A percentile compares a stretch with the other conserved stretches of the same genome.
phyloP scores from a whole-genome alignment of 1,139 yeast genomes.

The Protomyces inouyei region DNA sequence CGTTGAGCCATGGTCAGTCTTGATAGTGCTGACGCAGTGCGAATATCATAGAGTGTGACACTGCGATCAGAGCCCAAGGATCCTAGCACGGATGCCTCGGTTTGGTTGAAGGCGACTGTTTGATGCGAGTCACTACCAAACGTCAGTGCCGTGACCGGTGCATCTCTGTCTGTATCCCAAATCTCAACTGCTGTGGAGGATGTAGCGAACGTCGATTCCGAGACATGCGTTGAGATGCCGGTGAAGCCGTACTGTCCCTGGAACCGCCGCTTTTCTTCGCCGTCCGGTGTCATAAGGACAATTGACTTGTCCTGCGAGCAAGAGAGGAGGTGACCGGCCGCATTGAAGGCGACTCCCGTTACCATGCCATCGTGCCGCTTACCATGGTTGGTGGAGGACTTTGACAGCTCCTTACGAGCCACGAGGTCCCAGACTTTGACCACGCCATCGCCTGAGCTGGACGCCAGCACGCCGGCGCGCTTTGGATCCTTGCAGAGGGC shows the following conservation, averaged over 20 bases:
- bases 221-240: conserved; percentile 79
- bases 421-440: conserved; percentile 88
- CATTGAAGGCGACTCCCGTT: conserved; percentile 78
- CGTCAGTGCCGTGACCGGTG: conserved; percentile 68
- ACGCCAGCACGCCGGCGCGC: conserved; percentile 68
- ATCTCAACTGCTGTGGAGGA: conserved; percentile 85
- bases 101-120: conserved; percentile 78
- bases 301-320: conserved; percentile 90
- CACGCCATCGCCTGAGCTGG: conserved; percentile 93
- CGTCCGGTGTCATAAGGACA: conserved; percentile 62
- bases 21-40: conserved; percentile 91
- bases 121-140: conserved; percentile 96
- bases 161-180: conserved; percentile 81
- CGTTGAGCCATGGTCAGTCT: conserved; percentile 73
- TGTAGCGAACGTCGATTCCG: conserved; percentile 72
- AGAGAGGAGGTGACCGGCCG: conserved; percentile 61
- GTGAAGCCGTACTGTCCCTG: conserved; percentile 80
- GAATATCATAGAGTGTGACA: conserved; percentile 78
- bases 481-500: conserved; percentile 73
- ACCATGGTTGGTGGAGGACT: conserved; percentile 50
- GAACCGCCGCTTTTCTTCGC: conserved; percentile 56
- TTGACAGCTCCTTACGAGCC: conserved; percentile 56
- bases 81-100: conserved; percentile 84
- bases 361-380: conserved; percentile 91
- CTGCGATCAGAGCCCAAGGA: conserved; percentile 92